Base-by-base conservation (phyloP, 2,329 filamentous ascomycete species). In the Fusarium haematococcum region DNA sequence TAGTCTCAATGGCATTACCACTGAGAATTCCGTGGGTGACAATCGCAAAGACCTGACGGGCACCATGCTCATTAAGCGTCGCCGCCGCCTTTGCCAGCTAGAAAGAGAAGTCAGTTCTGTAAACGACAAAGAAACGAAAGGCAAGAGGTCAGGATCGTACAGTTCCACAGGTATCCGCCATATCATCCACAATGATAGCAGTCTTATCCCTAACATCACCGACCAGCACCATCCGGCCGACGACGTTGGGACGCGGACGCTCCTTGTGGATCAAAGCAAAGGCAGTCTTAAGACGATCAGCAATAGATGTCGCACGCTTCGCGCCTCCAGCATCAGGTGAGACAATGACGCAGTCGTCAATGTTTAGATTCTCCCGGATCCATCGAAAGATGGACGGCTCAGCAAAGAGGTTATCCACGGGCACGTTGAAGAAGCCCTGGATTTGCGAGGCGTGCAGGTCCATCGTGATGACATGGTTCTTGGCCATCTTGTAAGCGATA, bases 211-310 rank as follows among this genome's bases (percentile, higher is more conserved):
- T 89, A 52, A 98, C 96, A 74, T 96, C 95, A 73, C 96, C 96
- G 58, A 98, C 95, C 32, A 98, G 91, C 1, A 84, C 94, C 94
- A 97, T 97, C 77, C 94, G 92, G 16, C 93, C 94, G 70, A 97
- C 95, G 81, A 97, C 94, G 80, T 97, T 97, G 67, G 86, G 85
- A 4, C 94, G 91, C 3, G 94, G 93, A 65, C 95, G 93, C 85
- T 98, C 95, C 86, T 98, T 98, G 89, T 98, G 95, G 77, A 98
- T 98, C 64, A 98, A 89, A 7, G 95, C 95, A 82, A 98, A 98
- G 70, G 91, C 92, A 57, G 95, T 90, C 80, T 97, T 94, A n/a
- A 98, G 90, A 43, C 94, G 92, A 83, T 98, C 95, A 61, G 95
- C 95, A 75, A 98, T 97, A 16, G 93, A 94, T 8, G 95, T 97